Conservation (phyloP, 306 rosid genomes). For the Abrus pulchellus region DNA sequence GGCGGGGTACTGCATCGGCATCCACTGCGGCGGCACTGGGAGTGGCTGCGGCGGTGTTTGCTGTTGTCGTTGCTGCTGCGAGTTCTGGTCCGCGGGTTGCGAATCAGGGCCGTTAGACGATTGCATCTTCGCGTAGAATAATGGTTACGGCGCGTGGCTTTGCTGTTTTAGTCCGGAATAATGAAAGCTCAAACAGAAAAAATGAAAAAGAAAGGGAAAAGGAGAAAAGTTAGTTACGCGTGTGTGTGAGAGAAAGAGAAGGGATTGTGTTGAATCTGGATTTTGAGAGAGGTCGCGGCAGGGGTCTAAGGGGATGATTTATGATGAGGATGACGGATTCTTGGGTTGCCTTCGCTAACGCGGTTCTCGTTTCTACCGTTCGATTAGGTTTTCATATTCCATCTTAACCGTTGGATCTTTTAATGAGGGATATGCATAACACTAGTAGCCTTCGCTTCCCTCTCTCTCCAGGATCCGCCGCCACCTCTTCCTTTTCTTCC, state of each 20-base stretch:
- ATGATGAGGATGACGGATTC: slow-evolving; percentile 66
- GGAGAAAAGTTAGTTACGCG: background rate
- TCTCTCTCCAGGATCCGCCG: slow-evolving; percentile 75
- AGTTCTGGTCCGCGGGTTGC: slow-evolving; percentile 50
- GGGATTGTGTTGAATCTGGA: slow-evolving; percentile 42
- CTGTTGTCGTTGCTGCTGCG: slow-evolving; percentile 42
- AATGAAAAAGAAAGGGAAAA: background rate
- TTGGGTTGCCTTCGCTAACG: slow-evolving; percentile 62
- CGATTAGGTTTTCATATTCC: slow-evolving; percentile 46
- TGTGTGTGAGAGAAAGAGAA: slow-evolving; percentile 12
- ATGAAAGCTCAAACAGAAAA: background rate
- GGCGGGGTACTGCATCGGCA: slow-evolving; percentile 89
- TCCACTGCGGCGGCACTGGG: slow-evolving; percentile 65
- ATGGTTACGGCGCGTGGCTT: background rate
- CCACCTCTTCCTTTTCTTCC: slow-evolving; percentile 58
- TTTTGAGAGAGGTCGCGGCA: slow-evolving; percentile 47
- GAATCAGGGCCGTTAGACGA: slow-evolving; percentile 80
- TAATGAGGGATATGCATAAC: slow-evolving; percentile 54
- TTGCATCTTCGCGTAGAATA: slow-evolving; percentile 62
- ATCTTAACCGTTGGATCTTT: slow-evolving; percentile 55
- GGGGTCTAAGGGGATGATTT: slow-evolving; percentile 58
- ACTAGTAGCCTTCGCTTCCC: slow-evolving; percentile 6
- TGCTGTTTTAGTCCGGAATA: background rate
- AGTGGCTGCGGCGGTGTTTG: slow-evolving; percentile 47
- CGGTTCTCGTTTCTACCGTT: slow-evolving; percentile 58